These are phyloP conservation scores for Mycena amicta DNA, from an alignment of 768 basidiomycete species.

Conservation along the genomic window DNA sequence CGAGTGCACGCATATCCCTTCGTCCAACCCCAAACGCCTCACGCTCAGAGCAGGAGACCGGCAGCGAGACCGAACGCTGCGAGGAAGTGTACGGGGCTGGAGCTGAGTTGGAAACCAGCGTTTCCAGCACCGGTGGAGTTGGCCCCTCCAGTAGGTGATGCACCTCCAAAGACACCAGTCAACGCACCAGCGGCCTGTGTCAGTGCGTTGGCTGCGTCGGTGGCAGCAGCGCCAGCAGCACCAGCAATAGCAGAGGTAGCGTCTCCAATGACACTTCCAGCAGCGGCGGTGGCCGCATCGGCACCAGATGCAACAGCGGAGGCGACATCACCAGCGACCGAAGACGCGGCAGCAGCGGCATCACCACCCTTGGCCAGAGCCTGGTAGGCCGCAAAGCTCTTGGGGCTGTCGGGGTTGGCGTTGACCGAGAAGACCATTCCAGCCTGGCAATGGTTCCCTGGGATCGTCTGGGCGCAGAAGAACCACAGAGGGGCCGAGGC, in stretches of 20 bases:
- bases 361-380: slow-evolving; percentile 17
- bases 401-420: slow-evolving; percentile 36
- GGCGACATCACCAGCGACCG: slow-evolving; percentile 5
- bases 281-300: slow-evolving; percentile 13
- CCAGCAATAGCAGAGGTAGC: slow-evolving; percentile 3
- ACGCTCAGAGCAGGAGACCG: slow-evolving; percentile 14
- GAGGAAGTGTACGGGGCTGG: slow-evolving; percentile 8
- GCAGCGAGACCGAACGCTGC: slow-evolving; percentile 15
- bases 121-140: not conserved
- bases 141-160: not conserved
- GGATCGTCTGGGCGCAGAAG: slow-evolving; percentile 43
- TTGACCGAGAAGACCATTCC: slow-evolving; percentile 71
- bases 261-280: not conserved
- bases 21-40: not conserved
- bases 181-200: no score
- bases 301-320: slow-evolving; percentile 10
- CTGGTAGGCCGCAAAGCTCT: slow-evolving; percentile 52
- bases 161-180: not conserved
- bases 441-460: slow-evolving; percentile 45
- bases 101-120: not conserved
- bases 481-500: slow-evolving; percentile 59
- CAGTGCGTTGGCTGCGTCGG: slow-evolving; percentile 7
- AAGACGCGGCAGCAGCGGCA: slow-evolving; percentile 12
- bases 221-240: not conserved
- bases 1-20: slow-evolving; percentile 9